Base-by-base conservation (phyloP, 2,329 filamentous ascomycete genomes). In the Fusarium phyllophilum region DNA sequence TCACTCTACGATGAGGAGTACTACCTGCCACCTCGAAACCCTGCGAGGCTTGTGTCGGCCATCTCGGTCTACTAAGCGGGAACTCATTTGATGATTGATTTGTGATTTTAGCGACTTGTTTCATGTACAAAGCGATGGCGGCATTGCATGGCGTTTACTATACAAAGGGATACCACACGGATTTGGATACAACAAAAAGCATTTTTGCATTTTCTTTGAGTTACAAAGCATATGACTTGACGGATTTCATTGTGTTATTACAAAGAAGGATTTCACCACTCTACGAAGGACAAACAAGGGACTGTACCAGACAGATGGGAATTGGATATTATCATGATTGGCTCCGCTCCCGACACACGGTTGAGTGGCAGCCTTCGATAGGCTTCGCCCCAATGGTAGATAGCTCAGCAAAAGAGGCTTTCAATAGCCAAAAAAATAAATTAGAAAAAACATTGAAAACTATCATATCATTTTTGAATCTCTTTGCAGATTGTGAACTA, bases 41-140 rank as follows among this genome's bases (percentile, higher is more conserved):
- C 87, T 29, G 81, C 85, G 69, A 83, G 87, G 71, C 77, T 90
- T 73, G 85, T 89, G 70, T 86, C 88, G 61, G 82, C 87, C 79
- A 89, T 90, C 82, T 86, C 87, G 74, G 87, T 89, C 75, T 90
- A 89, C 82, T 90, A 85, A 72, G 64, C 52, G 65, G 56, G 58
- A 68, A 58, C 46, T 55, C 34, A 59, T 54, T 66, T 38, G 22
- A 48, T 48, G 54, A 66, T 39, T 72, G 72, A 78, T 64, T 68
- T 77, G 66, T 75, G 71, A 75, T 73, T 76, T 72, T 72, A 68
- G 72, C 69, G 75, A 78, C 70, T 76, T 77, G 70, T 75, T 74
- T 78, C 66, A 57, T 39, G 52, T 62, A 65, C 46, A 75, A 71
- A 79, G 79, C 75, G 75, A 78, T 73, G 73, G 75, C 72, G 77